Conservation (phyloP, 2,329 filamentous ascomycete species). For the Arthrobotrys iridis region DNA sequence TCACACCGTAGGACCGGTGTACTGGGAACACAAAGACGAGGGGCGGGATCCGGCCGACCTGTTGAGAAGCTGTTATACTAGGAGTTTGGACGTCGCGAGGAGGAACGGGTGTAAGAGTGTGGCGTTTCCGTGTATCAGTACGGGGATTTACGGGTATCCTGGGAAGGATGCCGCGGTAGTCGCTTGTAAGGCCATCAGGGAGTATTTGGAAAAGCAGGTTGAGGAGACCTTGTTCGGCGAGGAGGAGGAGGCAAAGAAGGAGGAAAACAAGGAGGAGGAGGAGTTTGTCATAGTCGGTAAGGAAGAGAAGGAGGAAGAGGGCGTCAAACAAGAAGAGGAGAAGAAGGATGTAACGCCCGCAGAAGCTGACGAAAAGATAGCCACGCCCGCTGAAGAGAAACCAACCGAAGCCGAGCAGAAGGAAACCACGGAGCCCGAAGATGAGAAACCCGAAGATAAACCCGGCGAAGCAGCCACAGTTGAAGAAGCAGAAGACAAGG, state of each 20-base stretch:
- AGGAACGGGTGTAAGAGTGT: conserved; percentile 74
- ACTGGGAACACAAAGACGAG: conserved; percentile 63
- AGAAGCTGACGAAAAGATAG: neutral
- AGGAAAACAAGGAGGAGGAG: neutral
- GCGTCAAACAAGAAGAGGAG: neutral
- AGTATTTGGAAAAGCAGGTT: conserved; percentile 63
- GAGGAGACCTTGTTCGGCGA: conserved; percentile 60
- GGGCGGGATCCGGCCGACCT: conserved; percentile 62
- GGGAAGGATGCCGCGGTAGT: conserved; percentile 75
- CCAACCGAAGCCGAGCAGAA: neutral
- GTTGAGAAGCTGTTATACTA: conserved; percentile 73
- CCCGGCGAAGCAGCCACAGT: neutral
- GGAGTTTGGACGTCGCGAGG: conserved; percentile 76
- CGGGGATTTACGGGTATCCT: conserved; percentile 90
- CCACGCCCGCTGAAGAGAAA: neutral
- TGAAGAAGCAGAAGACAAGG: conserved; percentile 57
- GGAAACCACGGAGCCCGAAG: neutral
- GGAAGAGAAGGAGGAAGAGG: neutral
- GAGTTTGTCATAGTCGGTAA: neutral
- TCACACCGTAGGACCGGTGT: conserved; percentile 89
- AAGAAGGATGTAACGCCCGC: neutral
- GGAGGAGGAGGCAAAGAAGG: conserved; percentile 59
- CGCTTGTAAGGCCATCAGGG: conserved; percentile 71
- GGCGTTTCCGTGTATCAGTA: conserved; percentile 86
- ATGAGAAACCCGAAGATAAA: conserved; percentile 6